Conservation (phyloP, 371 early-diverging fungal species). For the Cokeromyces recurvatus region DNA sequence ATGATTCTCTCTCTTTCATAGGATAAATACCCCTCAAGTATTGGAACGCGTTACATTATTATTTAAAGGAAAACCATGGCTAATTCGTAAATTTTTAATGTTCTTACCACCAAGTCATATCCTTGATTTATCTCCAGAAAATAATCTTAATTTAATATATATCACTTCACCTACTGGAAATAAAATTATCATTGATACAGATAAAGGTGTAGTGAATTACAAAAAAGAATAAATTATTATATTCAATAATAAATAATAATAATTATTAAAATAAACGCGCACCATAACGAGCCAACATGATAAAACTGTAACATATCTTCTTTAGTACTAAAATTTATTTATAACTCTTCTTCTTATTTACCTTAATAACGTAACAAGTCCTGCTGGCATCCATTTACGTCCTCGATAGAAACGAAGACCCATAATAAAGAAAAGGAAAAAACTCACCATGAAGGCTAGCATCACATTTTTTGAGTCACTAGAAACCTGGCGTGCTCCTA, state of each 20-base stretch:
- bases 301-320: conserved; percentile 11
- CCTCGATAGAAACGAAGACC: conserved; percentile 49
- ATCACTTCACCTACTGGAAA: conserved; percentile 26
- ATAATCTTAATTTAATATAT: conserved; percentile 17
- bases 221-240: conserved; percentile 3
- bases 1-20: conserved; percentile 1
- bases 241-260: neutral
- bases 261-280: conserved; percentile 8
- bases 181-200: conserved; percentile 26
- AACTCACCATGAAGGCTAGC: conserved; percentile 41
- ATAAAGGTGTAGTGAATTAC: conserved; percentile 18
- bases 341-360: conserved; percentile 9
- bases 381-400: conserved; percentile 63
- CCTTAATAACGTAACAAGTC: conserved; percentile 49
- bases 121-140: conserved; percentile 21
- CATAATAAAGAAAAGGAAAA: conserved; percentile 50
- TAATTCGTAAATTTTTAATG: conserved; percentile 31
- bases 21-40: conserved; percentile 35
- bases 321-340: neutral
- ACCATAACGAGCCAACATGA: conserved; percentile 29
- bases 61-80: conserved; percentile 27
- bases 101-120: conserved; percentile 34
- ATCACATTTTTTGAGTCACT: conserved; percentile 38
- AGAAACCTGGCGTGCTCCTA: conserved; percentile 42
- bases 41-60: conserved; percentile 26